Base-by-base conservation (phyloP, 1,284 basidiomycete genomes). In the Moesziomyces parantarcticus region DNA sequence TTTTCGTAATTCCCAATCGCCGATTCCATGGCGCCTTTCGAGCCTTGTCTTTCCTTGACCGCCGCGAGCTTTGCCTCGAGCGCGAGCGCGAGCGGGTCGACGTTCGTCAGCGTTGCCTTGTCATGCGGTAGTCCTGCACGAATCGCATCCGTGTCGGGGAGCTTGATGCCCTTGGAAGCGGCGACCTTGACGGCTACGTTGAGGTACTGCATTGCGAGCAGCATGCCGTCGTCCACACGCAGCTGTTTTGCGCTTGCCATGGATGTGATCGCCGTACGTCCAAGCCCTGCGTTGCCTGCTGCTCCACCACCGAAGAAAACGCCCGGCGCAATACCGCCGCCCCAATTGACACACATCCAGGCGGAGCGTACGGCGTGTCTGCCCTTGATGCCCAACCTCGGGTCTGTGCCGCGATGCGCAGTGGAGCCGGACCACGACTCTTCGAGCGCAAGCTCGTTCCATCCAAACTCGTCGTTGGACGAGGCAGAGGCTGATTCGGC, bases 311-410 rank as follows among this genome's bases (percentile, higher is more conserved):
- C 65, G 49, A 81, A 73, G 18, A 82, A 50, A 42, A 77, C 53
- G 11, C 44, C 21, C 5, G 81, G 81, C n/a, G 74, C 63, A 26
- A 81, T 73, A 20, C 81, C 81, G 4, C 74, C 72, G 21, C 81
- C 81, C 79, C 78, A 82, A 42, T 80, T 61, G 45, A 71, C 62
- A 10, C 68, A 73, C 60, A 83, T 82, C 79, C 80, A 83, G 0
- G 81, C 81, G 3, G 65, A 67, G 22, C 81, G 65, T 9, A 83
- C 64, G 7, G 76, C 74, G 43, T 83, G 81, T 18, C 80, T 57
- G 0, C 79, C 80, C 56, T 73, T 77, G 41, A 78, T 62, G 14
- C 81, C 81, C 8, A 82, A 57, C 2, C 79, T 47, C 0, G 70
- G 58, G 51, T 82, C 81, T 11, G 81, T 82, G 7, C 77, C 77